Percentiles rank a stretch among this genome's conserved stretches.
Evolutionary conservation across 805 yeast species (phyloP).

Genomic region (Sporopachydermia lactativora): DNA sequence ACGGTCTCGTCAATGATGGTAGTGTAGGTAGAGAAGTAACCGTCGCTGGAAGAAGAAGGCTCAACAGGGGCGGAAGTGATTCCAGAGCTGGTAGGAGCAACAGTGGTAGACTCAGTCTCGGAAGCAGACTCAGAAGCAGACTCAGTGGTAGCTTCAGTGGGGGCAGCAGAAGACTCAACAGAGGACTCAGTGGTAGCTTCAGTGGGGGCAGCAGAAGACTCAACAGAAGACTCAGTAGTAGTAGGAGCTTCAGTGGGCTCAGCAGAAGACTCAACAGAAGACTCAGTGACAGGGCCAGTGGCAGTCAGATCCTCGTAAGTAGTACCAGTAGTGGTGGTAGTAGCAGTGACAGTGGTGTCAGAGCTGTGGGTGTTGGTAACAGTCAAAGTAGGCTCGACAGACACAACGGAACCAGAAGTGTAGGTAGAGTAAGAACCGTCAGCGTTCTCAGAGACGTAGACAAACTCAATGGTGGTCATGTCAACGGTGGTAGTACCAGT

Average conservation of each 20-base stretch:
- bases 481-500: neutral
- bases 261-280: slow-evolving; percentile 1
- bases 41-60: slow-evolving; percentile 1
- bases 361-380: neutral
- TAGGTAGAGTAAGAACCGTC: too few species aligned
- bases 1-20: neutral
- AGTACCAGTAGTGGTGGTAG: neutral
- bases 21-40: slow-evolving; percentile 1
- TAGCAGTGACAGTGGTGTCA: neutral
- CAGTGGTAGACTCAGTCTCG: slow-evolving; percentile 1
- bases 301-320: too few species aligned
- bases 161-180: neutral
- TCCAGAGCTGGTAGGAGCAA: neutral
- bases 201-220: neutral
- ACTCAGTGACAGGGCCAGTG: neutral
- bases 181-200: too few species aligned
- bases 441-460: too few species aligned
- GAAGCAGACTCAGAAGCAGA: neutral
- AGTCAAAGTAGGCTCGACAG: too few species aligned
- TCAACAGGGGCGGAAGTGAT: neutral
- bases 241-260: neutral
- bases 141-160: neutral
- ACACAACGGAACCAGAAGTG: too few species aligned
- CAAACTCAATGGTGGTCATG: neutral
- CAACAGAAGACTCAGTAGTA: too few species aligned